Evolutionary conservation across 371 early-diverging fungal genomes (phyloP).

Genomic region (Mucor irregularis): DNA sequence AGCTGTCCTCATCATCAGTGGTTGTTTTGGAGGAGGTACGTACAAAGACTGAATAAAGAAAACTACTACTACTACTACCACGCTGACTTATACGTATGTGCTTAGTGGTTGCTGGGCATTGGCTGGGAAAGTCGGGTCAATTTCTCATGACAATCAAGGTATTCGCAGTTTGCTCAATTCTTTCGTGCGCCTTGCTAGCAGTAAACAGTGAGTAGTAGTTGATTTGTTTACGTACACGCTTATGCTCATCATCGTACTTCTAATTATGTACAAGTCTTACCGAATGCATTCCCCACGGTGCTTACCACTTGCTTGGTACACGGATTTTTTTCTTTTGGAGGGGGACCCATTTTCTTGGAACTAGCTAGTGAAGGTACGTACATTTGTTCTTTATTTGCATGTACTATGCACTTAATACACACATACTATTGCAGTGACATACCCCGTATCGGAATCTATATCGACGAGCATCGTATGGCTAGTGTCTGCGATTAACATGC

Average conservation of each 20-base stretch:
- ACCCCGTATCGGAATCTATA: slow-evolving; percentile 38
- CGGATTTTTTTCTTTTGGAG: slow-evolving; percentile 35
- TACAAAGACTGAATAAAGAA: too few relatives aligned
- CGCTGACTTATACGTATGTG: background rate
- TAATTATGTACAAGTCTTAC: slow-evolving; percentile 21
- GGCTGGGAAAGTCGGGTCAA: slow-evolving; percentile 28
- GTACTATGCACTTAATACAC: too few relatives aligned
- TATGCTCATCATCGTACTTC: background rate
- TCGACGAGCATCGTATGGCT: slow-evolving; percentile 31
- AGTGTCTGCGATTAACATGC: slow-evolving; percentile 15
- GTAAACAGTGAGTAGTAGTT: slow-evolving; percentile 34
- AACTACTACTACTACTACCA: background rate
- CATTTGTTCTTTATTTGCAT: too few relatives aligned
- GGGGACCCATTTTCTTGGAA: slow-evolving; percentile 32
- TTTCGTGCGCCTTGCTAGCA: slow-evolving; percentile 24
- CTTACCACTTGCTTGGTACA: slow-evolving; percentile 18
- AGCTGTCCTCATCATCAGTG: slow-evolving; percentile 17
- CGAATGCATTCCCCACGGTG: slow-evolving; percentile 24
- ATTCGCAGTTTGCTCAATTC: slow-evolving; percentile 23
- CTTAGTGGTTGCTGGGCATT: slow-evolving; percentile 27
- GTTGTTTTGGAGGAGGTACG: slow-evolving; percentile 26
- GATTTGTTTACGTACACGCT: too few relatives aligned
- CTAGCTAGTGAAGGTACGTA: slow-evolving; percentile 39
- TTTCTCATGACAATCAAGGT: slow-evolving; percentile 32
- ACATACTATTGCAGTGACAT: slow-evolving; percentile 23